Conservation (phyloP, 78 protist genomes). For the Dictyostelium discoideum region dicty_2.7 NC_007090.3:1882501-1883000, state of each 20-base stretch:
- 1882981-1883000: neutral
- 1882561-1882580: neutral
- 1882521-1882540: constrained; percentile 33
- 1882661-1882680: neutral
- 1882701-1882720: neutral
- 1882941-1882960: constrained; percentile 13
- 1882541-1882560: neutral
- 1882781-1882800: neutral
- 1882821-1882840: too few species aligned
- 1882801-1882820: neutral
- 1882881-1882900: neutral
- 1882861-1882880: neutral
- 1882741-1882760: neutral
- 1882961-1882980: neutral
- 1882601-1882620: neutral
- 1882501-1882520: constrained; percentile 6
- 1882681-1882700: neutral
- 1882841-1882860: too few species aligned
- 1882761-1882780: neutral
- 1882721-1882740: neutral
- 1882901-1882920: neutral
- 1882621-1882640: neutral
- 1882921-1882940: constrained; percentile 6
- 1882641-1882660: neutral
- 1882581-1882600: neutral